Base-by-base conservation (phyloP, 805 yeast species). In the Naumovozyma baii region DNA sequence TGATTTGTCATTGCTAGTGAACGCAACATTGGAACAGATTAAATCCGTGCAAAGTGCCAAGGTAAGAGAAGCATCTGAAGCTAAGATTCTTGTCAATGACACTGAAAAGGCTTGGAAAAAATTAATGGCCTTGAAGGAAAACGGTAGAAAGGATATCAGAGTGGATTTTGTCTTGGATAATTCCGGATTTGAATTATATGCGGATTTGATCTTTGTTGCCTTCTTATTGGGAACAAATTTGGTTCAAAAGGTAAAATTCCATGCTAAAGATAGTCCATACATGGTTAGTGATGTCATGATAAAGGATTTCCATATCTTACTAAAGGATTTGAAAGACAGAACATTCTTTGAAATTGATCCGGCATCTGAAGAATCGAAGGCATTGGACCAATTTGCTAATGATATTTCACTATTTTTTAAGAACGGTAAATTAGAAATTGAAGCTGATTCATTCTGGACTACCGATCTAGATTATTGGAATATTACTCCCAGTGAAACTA, bases 231-330 rank as follows among this genome's bases (percentile, higher is more conserved):
- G 88, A 50, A 63, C 83, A 13, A 73, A 74, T n/a, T 58, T 88
- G 17, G 79, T 76, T 13, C 64, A 67, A 17, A 66, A 73, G 40
- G 75, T 90, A 44, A 80, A 77, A 15, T 68, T 88, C 45, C 98
- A 92, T 61, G 86, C 94, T 47, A 92, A 92, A 61, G 76, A 78
- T 38, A 74, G 87, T 43, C 96, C 97, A 26, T 92, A 97, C 94
- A 90, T 92, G 80, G 97, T 92, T 15, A 84, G 95, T 49, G 99
- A 92, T 61, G 94, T 92, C 7, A 78, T 87, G 77, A 74, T 84
- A 20, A 78, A 78, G 53, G 99, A 92, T 63, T 77, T 85, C 44
- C 67, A 68, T 34, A 55, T 70, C 22, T 66, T 85, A 38, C 47
- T 84, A 14, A 49, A 62, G 10, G 84, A 83, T 51, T 63, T 88